phyloP scores from a whole-genome alignment of 176 grass and related monocot genomes.

The Sorghum bicolor region DNA sequence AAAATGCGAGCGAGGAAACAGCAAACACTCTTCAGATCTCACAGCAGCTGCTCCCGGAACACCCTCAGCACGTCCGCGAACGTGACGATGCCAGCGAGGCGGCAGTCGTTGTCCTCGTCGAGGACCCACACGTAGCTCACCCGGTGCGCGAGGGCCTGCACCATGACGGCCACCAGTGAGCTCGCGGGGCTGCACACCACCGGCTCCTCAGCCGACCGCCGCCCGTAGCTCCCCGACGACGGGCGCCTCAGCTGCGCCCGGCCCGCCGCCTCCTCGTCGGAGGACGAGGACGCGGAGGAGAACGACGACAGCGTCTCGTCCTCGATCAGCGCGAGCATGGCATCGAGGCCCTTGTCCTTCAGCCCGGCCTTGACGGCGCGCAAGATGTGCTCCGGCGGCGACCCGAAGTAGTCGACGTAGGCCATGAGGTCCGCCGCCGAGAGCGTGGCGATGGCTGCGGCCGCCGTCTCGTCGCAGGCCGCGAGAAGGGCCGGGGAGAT shows the following conservation, averaged over 20 bases:
- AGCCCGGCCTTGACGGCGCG: constrained; percentile 51
- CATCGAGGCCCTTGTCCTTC: constrained; percentile 50
- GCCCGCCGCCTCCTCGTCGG: constrained; percentile 52
- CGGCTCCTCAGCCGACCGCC: constrained; percentile 51
- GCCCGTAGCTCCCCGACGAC: constrained; percentile 56
- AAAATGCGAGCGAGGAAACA: constrained; percentile 14
- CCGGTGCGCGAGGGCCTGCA: constrained; percentile 64
- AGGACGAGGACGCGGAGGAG: constrained; percentile 46
- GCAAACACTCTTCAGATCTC: constrained; percentile 21
- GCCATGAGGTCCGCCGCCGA: constrained; percentile 68
- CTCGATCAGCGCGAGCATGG: constrained; percentile 67
- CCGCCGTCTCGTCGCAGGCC: constrained; percentile 49
- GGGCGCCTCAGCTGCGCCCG: constrained; percentile 16
- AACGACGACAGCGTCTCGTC: constrained; percentile 52
- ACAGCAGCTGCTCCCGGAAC: constrained; percentile 62
- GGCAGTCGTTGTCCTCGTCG: constrained; percentile 50
- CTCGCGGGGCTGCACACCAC: constrained; percentile 66
- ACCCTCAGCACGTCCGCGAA: constrained; percentile 70
- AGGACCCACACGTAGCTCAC: constrained; percentile 82
- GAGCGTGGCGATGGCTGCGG: constrained; percentile 65
- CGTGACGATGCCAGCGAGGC: constrained; percentile 58
- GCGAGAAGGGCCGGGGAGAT: constrained; percentile 57
- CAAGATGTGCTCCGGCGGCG: constrained; percentile 55
- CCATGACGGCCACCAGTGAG: constrained; percentile 75
- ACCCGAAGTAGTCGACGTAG: constrained; percentile 63